Evolutionary conservation across 1,284 basidiomycete species (phyloP), one percentile per base, ranked within the genome.

Genomic region (Filobasidium uniguttulatum): DNA sequence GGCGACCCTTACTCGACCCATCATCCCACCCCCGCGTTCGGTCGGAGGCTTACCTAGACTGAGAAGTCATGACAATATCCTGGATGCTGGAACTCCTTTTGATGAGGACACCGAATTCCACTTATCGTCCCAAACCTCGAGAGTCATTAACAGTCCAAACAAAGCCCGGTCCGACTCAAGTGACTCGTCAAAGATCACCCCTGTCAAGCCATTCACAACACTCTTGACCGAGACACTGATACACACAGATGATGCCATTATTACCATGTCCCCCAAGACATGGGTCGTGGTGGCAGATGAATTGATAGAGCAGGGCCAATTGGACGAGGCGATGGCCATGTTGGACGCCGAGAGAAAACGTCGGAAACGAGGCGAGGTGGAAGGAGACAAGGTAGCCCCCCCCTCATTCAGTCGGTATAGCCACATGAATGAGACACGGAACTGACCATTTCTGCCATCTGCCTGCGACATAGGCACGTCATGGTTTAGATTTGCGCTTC

Each of bases 221-320:
- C 59, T 62, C 0, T 52, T 67, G 1, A 63, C 66, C 2, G 66
- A 70, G 48, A 69, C 67, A 1, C 44, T 73, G 8, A 49, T 72
- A 7, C 49, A 70, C 10, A 67, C 66, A 0, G 62, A 60, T 1
- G 66, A 72, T 49, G 59, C 56, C 0, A 54, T 73, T 3, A 59
- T 62, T 29, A 65, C 68, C 0, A 52, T 73, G 3, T 59, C 64
- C n/a, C 67, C 70, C 0, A 59, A 64, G 5, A 62, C 66, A 2
- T 54, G 60, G 10, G 58, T 72, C 1, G 47, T 68, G 4, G 55
- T 59, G 22, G 58, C 69, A 1, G 69, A 72, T 41, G 53, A 55
- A 0, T 48, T 72, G 7, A 66, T 71, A 35, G 56, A 55, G 7
- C 62, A 64, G 40, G 58, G 64, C 9, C 56, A 59, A n/a, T 59